Evolutionary conservation across 768 basidiomycete genomes (phyloP).

Genomic region (Dioszegia crocea): DNA sequence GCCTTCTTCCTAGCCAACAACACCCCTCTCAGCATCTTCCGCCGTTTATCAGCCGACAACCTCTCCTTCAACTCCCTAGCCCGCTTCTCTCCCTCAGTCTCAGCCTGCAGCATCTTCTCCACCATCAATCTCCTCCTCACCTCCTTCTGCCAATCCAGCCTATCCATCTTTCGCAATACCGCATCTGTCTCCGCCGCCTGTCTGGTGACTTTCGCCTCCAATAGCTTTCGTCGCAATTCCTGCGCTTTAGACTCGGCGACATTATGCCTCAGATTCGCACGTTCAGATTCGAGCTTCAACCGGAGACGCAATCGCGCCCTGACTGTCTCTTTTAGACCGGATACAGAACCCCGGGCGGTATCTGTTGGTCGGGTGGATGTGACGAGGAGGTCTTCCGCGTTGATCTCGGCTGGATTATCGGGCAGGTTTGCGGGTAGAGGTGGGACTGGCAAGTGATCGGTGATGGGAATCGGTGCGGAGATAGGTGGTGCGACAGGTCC

Average conservation of each 20-base stretch:
- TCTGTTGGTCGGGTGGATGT: not conserved
- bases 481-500: not conserved
- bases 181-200: constrained; percentile 29
- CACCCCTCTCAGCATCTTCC: constrained; percentile 19
- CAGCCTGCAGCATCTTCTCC: constrained; percentile 38
- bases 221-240: constrained; percentile 20
- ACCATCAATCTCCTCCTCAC: constrained; percentile 38
- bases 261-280: constrained; percentile 15
- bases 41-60: constrained; percentile 26
- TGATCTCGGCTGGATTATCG: constrained; percentile 6
- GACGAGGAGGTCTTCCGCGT: not conserved
- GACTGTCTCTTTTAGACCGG: constrained; percentile 24
- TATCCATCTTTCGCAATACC: constrained; percentile 24
- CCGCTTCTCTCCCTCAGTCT: constrained; percentile 34
- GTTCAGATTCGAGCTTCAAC: constrained; percentile 29
- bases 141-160: constrained; percentile 25
- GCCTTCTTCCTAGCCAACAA: constrained; percentile 21
- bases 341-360: not conserved
- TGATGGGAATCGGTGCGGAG: not conserved
- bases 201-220: constrained; percentile 21
- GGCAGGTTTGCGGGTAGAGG: not conserved
- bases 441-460: too few species aligned
- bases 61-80: constrained; percentile 37
- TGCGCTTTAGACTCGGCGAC: constrained; percentile 26
- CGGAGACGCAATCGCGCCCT: constrained; percentile 27